Base-by-base conservation (phyloP, 2,329 filamentous ascomycete genomes). In the Chaetomium olivaceum region DNA sequence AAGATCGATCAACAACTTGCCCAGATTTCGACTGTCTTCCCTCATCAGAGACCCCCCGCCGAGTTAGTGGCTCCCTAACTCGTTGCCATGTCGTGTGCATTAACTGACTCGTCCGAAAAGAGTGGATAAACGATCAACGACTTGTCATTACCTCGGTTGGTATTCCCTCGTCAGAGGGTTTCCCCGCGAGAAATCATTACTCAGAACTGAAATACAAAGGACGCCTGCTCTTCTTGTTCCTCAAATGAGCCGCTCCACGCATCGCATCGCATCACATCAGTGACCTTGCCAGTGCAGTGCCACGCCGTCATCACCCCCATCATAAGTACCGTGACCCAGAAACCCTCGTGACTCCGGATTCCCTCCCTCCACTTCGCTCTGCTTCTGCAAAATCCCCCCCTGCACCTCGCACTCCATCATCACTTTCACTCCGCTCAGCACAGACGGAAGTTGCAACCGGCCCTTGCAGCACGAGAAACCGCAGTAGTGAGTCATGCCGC, bases 381-480 rank as follows among this genome's bases (percentile, higher is more conserved):
- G 33, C n/a, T 48, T 19, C 23, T 7, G 16, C 16, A 6, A 9
- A n/a, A n/a, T n/a, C 39, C 4, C 16, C 39, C 39, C 39, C 12
- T 6, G 43, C 43, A n/a, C n/a, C 7, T 23, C n/a, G 5, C 21
- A 19, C 16, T 5, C 36, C 36, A 21, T 5, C 14, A 21, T 3
- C 14, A n/a, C 43, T 4, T 48, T n/a, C 16, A 33, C 14, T 27
- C 11, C 33, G 25, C 43, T 59, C n/a, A 63, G 48, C 61, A 63
- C 36, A 46, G 25, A 23, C 61, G 46, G 36, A 54, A 63, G 23
- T 58, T 12, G 55, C 61, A 63, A 0, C 56, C 56, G 61, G 29
- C 61, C 61, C 23, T 58, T 33, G 25, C 61, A 63, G 46, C 55
- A 63, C 19, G 55, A 43, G 33, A 39, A 63, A 1, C 61, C 61